Conservation (phyloP, 108 stramenopile species). For the Craspedostauros australis region DNA sequence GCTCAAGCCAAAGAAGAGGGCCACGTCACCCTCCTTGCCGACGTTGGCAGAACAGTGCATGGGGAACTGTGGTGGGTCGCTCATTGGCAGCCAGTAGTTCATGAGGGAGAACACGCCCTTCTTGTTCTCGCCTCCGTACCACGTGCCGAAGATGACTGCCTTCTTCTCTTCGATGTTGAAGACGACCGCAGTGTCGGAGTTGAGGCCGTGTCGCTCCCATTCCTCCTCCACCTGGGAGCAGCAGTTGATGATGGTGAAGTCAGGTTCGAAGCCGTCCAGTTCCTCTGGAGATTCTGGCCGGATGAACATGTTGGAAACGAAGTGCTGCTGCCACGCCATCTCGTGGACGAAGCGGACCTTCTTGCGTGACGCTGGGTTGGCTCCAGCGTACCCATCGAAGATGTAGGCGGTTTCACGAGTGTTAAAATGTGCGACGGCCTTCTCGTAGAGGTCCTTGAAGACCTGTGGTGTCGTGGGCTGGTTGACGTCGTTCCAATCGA, state of each 20-base stretch:
- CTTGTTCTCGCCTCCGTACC: conserved; percentile 99
- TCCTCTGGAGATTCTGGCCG: conserved; percentile 70
- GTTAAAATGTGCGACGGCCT: conserved; percentile 88
- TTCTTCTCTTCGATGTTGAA: conserved; percentile 93
- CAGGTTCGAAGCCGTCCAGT: conserved; percentile 83
- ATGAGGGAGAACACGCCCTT: conserved; percentile 98
- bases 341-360: conserved; percentile 95
- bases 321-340: conserved; percentile 95
- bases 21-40: conserved; percentile 82
- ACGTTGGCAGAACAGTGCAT: conserved; percentile 99
- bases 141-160: conserved; percentile 95
- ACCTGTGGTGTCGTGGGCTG: conserved; percentile 86
- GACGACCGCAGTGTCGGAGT: conserved; percentile 92
- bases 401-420: conserved; percentile 84
- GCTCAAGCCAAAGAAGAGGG: conserved; percentile 92
- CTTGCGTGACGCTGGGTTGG: conserved; percentile 76
- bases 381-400: conserved; percentile 92
- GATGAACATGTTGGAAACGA: conserved; percentile 96
- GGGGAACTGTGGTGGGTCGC: conserved; percentile 76
- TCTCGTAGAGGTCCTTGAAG: conserved; percentile 90
- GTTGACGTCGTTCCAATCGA: conserved; percentile 95
- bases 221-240: conserved; percentile 88
- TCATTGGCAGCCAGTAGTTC: conserved; percentile 96
- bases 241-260: conserved; percentile 96
- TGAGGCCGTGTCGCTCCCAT: conserved; percentile 84